Base-by-base conservation (phyloP, 106 monocot genomes). In the Posidonia australis region DNA sequence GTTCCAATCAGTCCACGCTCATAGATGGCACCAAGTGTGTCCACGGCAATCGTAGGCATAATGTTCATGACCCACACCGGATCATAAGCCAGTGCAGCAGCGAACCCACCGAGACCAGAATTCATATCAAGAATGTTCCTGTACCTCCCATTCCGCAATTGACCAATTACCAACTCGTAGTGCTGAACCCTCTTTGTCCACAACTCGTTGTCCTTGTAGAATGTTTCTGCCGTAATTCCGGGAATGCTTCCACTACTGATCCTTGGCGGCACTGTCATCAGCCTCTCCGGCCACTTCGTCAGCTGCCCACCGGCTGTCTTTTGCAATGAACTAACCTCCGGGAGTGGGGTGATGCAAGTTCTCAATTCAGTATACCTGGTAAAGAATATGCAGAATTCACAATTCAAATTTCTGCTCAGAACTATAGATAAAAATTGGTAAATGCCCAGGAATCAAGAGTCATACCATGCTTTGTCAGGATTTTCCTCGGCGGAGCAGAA, bases 41-140 rank as follows among this genome's bases (percentile, higher is more conserved):
- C 43, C 7, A 46, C 63, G 5, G 63, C 71, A 17, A 65, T 55
- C 0, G 80, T 75, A 1, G 83, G 83, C 28, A 85, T 65, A 20
- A 81, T 68, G 53, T 85, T 85, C 84, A 85, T 81, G 62, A 85
- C 84, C 84, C 84, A 85, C 24, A 81, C 75, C 6, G 84, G 81
- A n/a, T 78, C 80, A 18, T 61, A 58, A 28, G 64, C 22, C n/a
- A 85, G 29, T 1, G 80, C 80, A 0, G 81, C 75, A 0, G 84
- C 84, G 47, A 85, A 81, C 0, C 84, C 80, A 0, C 84, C 84
- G 12, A 81, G 29, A 0, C 45, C 20, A 0, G 84, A 70, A 49
- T 85, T 81, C 84, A 85, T 85, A 42, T 85, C 84, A 32, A 85
- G 67, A 59, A 85, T 24, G 48, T 85, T 85, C 16, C 84, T 61